Evolutionary conservation across 2,329 filamentous ascomycete genomes (phyloP), one percentile per base, ranked within the genome.

Genomic region (Aschersonia sp.): DNA sequence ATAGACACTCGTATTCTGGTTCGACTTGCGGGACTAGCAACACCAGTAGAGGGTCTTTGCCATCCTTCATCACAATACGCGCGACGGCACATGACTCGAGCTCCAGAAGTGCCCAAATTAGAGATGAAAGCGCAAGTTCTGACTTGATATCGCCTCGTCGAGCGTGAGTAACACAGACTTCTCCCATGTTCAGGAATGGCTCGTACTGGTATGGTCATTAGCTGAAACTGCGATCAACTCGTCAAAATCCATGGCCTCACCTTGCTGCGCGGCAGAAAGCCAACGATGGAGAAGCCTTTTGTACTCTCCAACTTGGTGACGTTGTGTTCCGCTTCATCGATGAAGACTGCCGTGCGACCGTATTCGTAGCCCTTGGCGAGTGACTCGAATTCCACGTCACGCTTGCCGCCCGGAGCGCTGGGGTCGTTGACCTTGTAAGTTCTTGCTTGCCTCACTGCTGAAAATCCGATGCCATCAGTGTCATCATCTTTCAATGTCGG

Each of bases 281-380:
- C 92, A 46, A 98, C 70, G 42, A 98, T 83, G 3, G 88, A 82
- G 49, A 97, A 80, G 5, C 76, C 74, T 50, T 84, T 82, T 7
- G 69, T 65, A 0, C 88, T 92, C 57, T 94, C 83, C 35, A 96
- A 73, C 53, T 85, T 89, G n/a, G 88, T 94, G 49, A 96, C 80
- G 55, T 89, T 88, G 61, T 84, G 77, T 57, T 98, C 91, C 0
- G 84, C 84, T 55, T 89, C 82, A 54, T 80, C 86, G 55, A 98
- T 95, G 54, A 85, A 82, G 1, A 98, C 91, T 2, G 86, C 88
- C 0, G 91, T 96, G 49, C 89, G 78, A 44, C 92, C 92, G 61
- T 98, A 98, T 58, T 88, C 82, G 58, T 91, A 98, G 0, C 92
- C 92, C 61, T 89, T 94, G n/a, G 87, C 87, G 40, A 98, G 73